phyloP scores from a whole-genome alignment of 1,139 yeast species.

The Debaryomycetaceae sp. region DNA sequence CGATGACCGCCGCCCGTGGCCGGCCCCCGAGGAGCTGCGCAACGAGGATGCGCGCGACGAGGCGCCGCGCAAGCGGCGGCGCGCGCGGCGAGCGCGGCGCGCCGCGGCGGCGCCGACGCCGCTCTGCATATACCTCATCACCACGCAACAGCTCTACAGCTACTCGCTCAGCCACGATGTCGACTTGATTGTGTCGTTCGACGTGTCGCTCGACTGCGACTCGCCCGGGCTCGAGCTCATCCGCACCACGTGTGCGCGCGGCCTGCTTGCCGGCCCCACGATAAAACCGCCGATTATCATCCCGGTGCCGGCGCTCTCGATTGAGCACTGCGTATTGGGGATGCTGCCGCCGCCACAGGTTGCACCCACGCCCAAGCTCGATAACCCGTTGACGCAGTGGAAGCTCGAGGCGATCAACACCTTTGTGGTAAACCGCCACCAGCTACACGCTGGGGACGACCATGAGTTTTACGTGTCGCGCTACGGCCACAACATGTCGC shows the following conservation, averaged over 20 bases:
- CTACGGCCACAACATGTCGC: conserved; percentile 27
- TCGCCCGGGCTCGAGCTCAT: conserved; percentile 38
- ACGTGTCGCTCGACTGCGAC: conserved; percentile 42
- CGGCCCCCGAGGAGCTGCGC: background rate
- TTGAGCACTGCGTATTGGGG: conserved; percentile 30
- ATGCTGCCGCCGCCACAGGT: conserved; percentile 21
- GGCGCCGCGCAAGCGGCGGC: conserved; percentile 1
- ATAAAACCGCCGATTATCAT: conserved; percentile 32
- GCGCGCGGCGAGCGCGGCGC: background rate
- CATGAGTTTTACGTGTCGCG: conserved; percentile 20
- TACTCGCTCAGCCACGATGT: conserved; percentile 26
- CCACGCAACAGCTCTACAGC: conserved; percentile 37
- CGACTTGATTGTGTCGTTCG: conserved; percentile 57
- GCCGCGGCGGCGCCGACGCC: background rate
- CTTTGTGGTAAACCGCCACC: conserved; percentile 26
- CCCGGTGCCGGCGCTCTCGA: conserved; percentile 35
- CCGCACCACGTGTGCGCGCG: conserved; percentile 12
- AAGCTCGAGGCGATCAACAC: conserved; percentile 27
- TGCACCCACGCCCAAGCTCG: conserved; percentile 10
- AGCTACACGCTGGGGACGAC: conserved; percentile 14
- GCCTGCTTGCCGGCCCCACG: conserved; percentile 5
- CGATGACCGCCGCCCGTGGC: conserved; percentile 25
- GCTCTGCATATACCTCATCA: conserved; percentile 30
- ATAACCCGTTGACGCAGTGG: conserved; percentile 27
- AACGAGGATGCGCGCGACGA: background rate